Base-by-base conservation (phyloP, 2,329 filamentous ascomycete genomes). In the Chaetomium globosum region DNA sequence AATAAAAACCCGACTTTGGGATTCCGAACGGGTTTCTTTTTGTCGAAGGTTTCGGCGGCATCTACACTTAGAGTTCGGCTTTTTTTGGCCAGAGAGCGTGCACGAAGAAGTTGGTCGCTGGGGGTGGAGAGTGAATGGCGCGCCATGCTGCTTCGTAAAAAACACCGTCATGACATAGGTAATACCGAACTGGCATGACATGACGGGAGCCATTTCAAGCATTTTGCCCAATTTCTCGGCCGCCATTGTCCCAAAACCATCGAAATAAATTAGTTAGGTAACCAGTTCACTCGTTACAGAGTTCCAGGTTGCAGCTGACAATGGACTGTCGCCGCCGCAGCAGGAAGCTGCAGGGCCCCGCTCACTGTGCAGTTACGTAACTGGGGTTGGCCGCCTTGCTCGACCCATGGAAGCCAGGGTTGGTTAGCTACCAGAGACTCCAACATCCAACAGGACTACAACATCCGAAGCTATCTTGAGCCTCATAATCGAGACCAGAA, bases 311-410 rank as follows among this genome's bases (percentile, higher is more conserved):
- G 39, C 39, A 43, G 39, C 39, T n/a, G 39, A 43, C 39, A 43
- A 43, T 43, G 39, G 39, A 5, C 16, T n/a, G 51, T 26, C 21
- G 51, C 23, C 51, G 21, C n/a, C 36, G 56, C 26, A 31, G 51
- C 5, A 57, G 58, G 26, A 43, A 23, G 48, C 36, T 53, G 63
- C 54, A 53, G 62, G 39, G 61, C 59, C 56, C 56, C 52, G 31
- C 60, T 55, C 51, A 62, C 60, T 43, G 58, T 51, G 61, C 57
- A 58, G 62, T 65, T 68, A 65, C 65, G 67, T 67, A 68, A 68
- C 65, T 64, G 60, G 57, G 53, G 67, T 68, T 68, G 67, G 67
- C 63, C 65, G 63, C 33, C 56, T 63, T 54, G 58, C 43, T n/a
- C 33, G 54, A 57, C 62, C 61, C 65, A n/a, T n/a, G n/a, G n/a